Percentiles rank a stretch among this genome's conserved stretches.
These are phyloP conservation scores for Bimuria novae-zelandiae DNA, from an alignment of 2,329 filamentous ascomycete species.

Conservation along the genomic window DNA sequence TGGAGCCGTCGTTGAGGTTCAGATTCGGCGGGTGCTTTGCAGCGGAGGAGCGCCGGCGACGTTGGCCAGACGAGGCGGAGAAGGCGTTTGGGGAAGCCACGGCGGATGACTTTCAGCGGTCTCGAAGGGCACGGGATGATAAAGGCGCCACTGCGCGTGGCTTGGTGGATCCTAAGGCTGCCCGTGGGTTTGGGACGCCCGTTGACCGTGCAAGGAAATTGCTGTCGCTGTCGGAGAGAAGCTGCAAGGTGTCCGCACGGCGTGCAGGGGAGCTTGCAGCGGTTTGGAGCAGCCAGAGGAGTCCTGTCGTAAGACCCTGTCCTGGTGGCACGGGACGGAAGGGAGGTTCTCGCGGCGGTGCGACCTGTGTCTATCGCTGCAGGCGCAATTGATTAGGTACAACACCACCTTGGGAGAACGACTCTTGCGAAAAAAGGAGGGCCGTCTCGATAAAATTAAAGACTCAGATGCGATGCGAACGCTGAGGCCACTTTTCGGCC, in stretches of 20 bases:
- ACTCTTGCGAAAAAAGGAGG: constrained; percentile 1
- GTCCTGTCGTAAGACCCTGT: neutral
- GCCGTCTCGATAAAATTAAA: constrained; percentile 1
- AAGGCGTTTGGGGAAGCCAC: constrained; percentile 47
- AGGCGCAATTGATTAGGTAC: constrained; percentile 1
- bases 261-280: constrained; percentile 9
- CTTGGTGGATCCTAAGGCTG: constrained; percentile 19
- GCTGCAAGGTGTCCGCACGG: constrained; percentile 10
- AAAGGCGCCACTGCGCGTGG: constrained; percentile 28
- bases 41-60: constrained; percentile 47
- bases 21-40: constrained; percentile 42
- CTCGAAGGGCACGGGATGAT: constrained; percentile 29
- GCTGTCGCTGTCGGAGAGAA: neutral
- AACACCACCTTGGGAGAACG: neutral
- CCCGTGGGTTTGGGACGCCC: constrained; percentile 17
- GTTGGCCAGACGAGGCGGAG: constrained; percentile 45
- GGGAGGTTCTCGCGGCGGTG: constrained; percentile 3
- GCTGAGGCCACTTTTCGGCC: constrained; percentile 7
- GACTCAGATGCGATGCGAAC: neutral
- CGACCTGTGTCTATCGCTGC: constrained; percentile 2
- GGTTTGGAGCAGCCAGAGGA: neutral
- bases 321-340: constrained; percentile 7
- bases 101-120: constrained; percentile 35
- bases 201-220: constrained; percentile 15
- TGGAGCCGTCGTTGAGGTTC: constrained; percentile 33